phyloP scores from a whole-genome alignment of 2,329 filamentous ascomycete species.

The Cyphellophora europaea region DNA sequence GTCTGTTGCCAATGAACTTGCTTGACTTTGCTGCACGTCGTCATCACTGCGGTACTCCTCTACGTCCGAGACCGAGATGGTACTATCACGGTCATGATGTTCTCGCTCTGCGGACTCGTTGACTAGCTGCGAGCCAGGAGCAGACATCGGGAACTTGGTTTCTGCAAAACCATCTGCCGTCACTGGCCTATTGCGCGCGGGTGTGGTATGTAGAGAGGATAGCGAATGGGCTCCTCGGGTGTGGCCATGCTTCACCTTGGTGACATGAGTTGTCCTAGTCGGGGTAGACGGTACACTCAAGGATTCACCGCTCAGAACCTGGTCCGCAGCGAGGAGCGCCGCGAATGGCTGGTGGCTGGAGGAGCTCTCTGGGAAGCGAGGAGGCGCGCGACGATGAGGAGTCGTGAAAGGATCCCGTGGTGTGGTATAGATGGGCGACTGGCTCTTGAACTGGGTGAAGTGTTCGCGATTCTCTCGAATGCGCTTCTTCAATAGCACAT shows the following conservation, averaged over 20 bases:
- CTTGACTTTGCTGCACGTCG: conserved; percentile 63
- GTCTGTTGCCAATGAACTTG: conserved; percentile 66
- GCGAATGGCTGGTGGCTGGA: conserved; percentile 50
- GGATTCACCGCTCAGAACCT: conserved; percentile 70
- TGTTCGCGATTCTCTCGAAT: conserved; percentile 87
- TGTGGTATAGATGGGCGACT: conserved; percentile 50
- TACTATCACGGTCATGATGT: conserved; percentile 68
- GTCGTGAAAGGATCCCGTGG: conserved; percentile 43
- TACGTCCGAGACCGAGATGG: conserved; percentile 60
- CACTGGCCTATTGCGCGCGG: conserved; percentile 44
- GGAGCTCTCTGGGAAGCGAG: conserved; percentile 30
- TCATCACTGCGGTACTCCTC: conserved; percentile 53
- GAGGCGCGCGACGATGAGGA: conserved; percentile 30
- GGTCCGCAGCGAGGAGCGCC: conserved; percentile 62
- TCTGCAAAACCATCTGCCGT: conserved; percentile 31
- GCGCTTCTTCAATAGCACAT: conserved; percentile 65
- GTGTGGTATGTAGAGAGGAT: conserved; percentile 75
- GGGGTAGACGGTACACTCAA: conserved; percentile 68
- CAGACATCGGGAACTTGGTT: conserved; percentile 19
- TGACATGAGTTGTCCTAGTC: conserved; percentile 33
- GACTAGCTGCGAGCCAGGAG: conserved; percentile 20
- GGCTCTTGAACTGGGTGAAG: conserved; percentile 54
- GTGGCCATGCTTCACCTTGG: conserved; percentile 52
- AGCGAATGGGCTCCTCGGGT: conserved; percentile 70
- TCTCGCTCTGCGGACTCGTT: conserved; percentile 32